Evolutionary conservation across 1,284 basidiomycete genomes (phyloP).

Genomic region (Ustilago xerochloae): DNA sequence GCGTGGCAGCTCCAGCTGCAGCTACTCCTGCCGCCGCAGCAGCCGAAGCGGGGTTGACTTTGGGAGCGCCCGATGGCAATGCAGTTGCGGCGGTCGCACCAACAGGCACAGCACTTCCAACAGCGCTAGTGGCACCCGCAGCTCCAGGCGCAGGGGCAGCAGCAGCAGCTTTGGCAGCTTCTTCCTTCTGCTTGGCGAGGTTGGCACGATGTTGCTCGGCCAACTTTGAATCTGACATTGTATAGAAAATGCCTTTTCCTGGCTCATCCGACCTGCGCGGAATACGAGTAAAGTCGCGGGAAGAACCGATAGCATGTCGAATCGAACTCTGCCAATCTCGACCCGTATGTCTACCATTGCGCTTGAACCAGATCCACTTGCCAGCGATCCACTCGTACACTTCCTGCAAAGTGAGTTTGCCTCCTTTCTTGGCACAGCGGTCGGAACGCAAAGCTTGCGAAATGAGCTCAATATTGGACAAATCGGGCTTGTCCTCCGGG

Average conservation of each 20-base stretch:
- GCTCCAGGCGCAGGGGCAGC: slow-evolving; percentile 8
- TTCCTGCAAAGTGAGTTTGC: slow-evolving; percentile 88
- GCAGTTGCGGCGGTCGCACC: background rate
- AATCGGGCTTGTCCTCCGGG: slow-evolving; percentile 59
- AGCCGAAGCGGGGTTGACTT: slow-evolving; percentile 7
- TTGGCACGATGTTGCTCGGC: slow-evolving; percentile 52
- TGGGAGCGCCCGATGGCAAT: slow-evolving; percentile 1
- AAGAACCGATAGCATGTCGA: slow-evolving; percentile 63
- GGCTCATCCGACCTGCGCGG: slow-evolving; percentile 60
- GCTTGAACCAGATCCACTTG: slow-evolving; percentile 84
- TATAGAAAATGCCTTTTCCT: slow-evolving; percentile 66
- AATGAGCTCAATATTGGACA: slow-evolving; percentile 64
- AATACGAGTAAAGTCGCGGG: slow-evolving; percentile 61
- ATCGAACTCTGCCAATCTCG: slow-evolving; percentile 66
- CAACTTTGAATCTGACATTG: slow-evolving; percentile 54
- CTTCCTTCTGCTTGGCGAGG: slow-evolving; percentile 46
- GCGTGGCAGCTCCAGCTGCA: slow-evolving; percentile 13
- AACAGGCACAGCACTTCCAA: background rate
- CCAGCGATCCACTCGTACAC: slow-evolving; percentile 91
- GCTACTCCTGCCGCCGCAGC: slow-evolving; percentile 8
- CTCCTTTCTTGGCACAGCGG: slow-evolving; percentile 71
- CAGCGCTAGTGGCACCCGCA: background rate
- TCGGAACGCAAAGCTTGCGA: slow-evolving; percentile 59
- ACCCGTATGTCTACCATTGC: slow-evolving; percentile 59
- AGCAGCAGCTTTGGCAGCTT: slow-evolving; percentile 45